Conservation (phyloP, 2,329 filamentous ascomycete species). For the Mariannaea elegans region DNA sequence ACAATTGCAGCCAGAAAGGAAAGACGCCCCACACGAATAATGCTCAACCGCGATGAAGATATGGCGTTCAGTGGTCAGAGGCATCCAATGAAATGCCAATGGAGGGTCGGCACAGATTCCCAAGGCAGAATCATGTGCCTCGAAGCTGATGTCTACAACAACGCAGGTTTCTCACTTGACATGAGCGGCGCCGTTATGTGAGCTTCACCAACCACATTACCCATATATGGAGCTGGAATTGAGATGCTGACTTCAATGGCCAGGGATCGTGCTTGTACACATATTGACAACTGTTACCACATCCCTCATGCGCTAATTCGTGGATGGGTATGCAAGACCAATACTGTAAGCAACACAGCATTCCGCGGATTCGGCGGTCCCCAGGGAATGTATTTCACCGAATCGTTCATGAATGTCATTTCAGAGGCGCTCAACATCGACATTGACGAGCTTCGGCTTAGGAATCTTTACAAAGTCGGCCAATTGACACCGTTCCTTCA, state of each 20-base stretch:
- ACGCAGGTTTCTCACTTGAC: slow-evolving; percentile 78
- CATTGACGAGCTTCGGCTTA: neutral
- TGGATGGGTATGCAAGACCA: slow-evolving; percentile 67
- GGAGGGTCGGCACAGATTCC: slow-evolving; percentile 89
- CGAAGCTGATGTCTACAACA: slow-evolving; percentile 85
- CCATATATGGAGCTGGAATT: neutral
- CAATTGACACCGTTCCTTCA: slow-evolving; percentile 15
- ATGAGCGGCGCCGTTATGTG: slow-evolving; percentile 69
- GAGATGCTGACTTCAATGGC: neutral
- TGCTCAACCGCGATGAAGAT: slow-evolving; percentile 92
- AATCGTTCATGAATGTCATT: slow-evolving; percentile 13
- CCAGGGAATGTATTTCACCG: slow-evolving; percentile 18
- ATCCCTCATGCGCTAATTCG: slow-evolving; percentile 84
- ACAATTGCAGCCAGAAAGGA: slow-evolving; percentile 83
- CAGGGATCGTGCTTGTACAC: slow-evolving; percentile 80
- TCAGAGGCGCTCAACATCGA: slow-evolving; percentile 12
- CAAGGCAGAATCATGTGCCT: slow-evolving; percentile 86
- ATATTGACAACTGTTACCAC: slow-evolving; percentile 83
- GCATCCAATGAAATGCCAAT: slow-evolving; percentile 85
- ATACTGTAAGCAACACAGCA: slow-evolving; percentile 19
- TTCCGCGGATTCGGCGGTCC: slow-evolving; percentile 19
- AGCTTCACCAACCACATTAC: neutral
- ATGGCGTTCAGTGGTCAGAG: slow-evolving; percentile 87
- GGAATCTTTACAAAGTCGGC: slow-evolving; percentile 16
- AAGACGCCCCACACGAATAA: slow-evolving; percentile 80